A percentile compares a stretch with the other conserved stretches of the same genome.
phyloP scores from a whole-genome alignment of 1,284 basidiomycete species.

The Schizopora paradoxa region DNA sequence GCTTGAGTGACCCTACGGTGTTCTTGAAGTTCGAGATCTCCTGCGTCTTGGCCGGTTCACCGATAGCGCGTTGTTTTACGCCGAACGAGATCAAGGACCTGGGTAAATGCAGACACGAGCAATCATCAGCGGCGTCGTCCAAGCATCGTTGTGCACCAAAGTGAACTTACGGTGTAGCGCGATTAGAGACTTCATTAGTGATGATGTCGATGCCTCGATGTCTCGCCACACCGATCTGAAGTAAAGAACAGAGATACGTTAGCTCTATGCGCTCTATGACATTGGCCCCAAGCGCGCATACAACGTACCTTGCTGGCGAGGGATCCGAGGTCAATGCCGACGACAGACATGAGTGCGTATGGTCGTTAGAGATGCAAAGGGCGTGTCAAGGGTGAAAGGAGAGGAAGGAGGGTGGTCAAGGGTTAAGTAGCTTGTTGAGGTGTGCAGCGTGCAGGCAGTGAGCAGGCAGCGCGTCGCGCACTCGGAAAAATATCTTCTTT shows the following conservation, averaged over 20 bases:
- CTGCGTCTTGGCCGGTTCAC: conserved; percentile 91
- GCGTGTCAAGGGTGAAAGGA: conserved; percentile 7
- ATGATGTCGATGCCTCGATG: conserved; percentile 94
- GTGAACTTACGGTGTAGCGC: conserved; percentile 76
- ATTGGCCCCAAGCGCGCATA: too few relatives aligned
- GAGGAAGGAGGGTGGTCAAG: conserved; percentile 18
- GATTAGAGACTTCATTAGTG: conserved; percentile 92
- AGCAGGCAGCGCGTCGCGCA: conserved; percentile 9
- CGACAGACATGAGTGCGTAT: conserved; percentile 64
- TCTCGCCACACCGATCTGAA: conserved; percentile 86
- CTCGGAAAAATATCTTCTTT: too few relatives aligned
- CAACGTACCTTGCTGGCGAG: conserved; percentile 73
- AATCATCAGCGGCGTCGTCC: neutral
- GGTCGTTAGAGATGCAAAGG: conserved; percentile 6
- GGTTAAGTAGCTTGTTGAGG: conserved; percentile 9
- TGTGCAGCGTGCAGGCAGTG: conserved; percentile 2
- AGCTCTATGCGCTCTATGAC: conserved; percentile 3
- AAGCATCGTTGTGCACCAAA: neutral
- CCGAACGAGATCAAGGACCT: conserved; percentile 93
- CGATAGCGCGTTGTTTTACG: conserved; percentile 80
- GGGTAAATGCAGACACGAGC: conserved; percentile 5
- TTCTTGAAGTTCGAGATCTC: conserved; percentile 98
- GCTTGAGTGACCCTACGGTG: conserved; percentile 87
- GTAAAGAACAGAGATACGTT: conserved; percentile 16
- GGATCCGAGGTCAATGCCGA: conserved; percentile 89